These are phyloP conservation scores for Thyridium curvatum DNA, from an alignment of 2,329 filamentous ascomycete genomes.

Conservation along the genomic window DNA sequence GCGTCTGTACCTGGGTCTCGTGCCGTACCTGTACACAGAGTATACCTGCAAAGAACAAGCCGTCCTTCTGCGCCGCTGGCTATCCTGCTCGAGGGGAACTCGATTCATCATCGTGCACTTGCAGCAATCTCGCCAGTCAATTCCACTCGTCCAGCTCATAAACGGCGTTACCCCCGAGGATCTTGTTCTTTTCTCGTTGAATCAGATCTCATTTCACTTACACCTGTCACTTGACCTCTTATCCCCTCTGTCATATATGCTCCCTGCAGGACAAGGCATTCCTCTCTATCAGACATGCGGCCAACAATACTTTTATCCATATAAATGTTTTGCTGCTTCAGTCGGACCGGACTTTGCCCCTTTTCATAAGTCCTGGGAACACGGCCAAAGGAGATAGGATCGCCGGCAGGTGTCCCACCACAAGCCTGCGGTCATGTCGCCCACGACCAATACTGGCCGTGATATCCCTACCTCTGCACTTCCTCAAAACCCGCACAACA, in stretches of 20 bases:
- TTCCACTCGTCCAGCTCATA: not conserved
- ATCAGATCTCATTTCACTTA: too few species aligned
- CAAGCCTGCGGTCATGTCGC: constrained; percentile 9
- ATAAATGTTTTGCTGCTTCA: constrained; percentile 1
- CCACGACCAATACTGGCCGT: constrained; percentile 3
- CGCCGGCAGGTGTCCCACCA: constrained; percentile 5
- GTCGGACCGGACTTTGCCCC: not conserved
- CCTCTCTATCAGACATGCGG: not conserved
- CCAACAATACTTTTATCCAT: not conserved
- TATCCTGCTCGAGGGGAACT: constrained; percentile 4
- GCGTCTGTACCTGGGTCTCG: constrained; percentile 19
- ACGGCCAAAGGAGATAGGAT: constrained; percentile 8
- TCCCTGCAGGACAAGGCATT: constrained; percentile 1
- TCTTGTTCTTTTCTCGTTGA: not conserved
- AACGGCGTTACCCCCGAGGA: constrained; percentile 1
- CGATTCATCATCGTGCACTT: constrained; percentile 10
- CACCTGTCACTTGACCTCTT: not conserved
- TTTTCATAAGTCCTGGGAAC: constrained; percentile 8
- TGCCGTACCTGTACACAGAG: constrained; percentile 22
- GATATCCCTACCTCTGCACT: constrained; percentile 10
- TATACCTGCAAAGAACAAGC: constrained; percentile 13
- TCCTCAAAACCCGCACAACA: constrained; percentile 26
- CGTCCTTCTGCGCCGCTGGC: constrained; percentile 11
- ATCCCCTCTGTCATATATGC: not conserved
- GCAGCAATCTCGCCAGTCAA: constrained; percentile 4